Conservation (phyloP, 352 stramenopile species). For the Phytophthora ohioensis region DNA sequence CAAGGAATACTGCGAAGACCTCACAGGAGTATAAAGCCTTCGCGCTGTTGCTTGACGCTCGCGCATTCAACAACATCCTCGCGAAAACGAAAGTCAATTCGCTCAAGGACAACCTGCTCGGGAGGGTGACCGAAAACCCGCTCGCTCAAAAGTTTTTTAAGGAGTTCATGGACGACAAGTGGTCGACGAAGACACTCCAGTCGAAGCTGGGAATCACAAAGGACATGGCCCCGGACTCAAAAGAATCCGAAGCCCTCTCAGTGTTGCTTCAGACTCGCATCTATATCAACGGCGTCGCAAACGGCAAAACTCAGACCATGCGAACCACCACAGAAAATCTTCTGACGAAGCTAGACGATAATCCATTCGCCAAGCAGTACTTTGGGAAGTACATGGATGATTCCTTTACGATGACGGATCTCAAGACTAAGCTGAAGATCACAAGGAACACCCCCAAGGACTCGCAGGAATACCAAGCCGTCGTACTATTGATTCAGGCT, state of each 20-base stretch:
- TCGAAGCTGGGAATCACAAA: slow-evolving; percentile 3
- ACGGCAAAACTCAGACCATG: neutral
- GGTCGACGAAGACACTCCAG: neutral
- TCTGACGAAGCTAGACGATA: slow-evolving; percentile 4
- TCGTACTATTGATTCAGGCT: slow-evolving; percentile 1
- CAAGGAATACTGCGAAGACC: neutral
- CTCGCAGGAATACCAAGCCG: slow-evolving; percentile 8
- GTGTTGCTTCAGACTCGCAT: neutral
- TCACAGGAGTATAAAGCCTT: slow-evolving; percentile 5
- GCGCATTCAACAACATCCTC: slow-evolving; percentile 5
- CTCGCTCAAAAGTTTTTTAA: slow-evolving; percentile 7
- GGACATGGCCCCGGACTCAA: neutral
- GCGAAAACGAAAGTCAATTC: neutral
- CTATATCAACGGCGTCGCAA: slow-evolving; percentile 5
- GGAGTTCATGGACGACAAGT: neutral
- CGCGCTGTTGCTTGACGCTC: neutral
- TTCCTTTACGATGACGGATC: neutral
- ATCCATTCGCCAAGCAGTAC: slow-evolving; percentile 1
- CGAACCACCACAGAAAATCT: neutral
- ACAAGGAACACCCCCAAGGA: neutral
- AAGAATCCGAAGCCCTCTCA: neutral
- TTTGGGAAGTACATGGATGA: slow-evolving; percentile 5
- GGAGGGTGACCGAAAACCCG: neutral
- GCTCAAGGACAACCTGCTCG: neutral
- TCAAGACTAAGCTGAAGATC: neutral